Evolutionary conservation across 805 yeast species (phyloP).

Genomic region (Candida sphagnicola): DNA sequence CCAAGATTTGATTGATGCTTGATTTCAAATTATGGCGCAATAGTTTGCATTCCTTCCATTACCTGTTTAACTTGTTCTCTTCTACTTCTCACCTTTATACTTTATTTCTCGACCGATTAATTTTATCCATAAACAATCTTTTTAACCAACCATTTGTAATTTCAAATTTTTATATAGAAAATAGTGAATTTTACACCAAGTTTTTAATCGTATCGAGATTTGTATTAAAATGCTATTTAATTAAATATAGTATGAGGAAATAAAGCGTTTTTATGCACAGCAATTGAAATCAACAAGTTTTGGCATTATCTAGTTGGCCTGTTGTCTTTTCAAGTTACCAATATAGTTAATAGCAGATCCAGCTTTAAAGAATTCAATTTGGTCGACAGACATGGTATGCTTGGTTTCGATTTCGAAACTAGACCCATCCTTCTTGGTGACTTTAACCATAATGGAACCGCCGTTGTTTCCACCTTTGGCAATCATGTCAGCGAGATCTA

Average conservation of each 20-base stretch:
- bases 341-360: constrained; percentile 96
- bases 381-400: constrained; percentile 97
- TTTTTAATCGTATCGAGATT: too few relatives aligned
- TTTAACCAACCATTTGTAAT: background rate
- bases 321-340: constrained; percentile 43
- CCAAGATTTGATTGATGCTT: constrained; percentile 42
- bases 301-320: background rate
- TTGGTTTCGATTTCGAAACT: constrained; percentile 67
- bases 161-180: background rate
- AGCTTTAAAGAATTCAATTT: constrained; percentile 92
- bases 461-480: constrained; percentile 85
- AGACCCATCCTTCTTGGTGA: constrained; percentile 73
- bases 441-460: constrained; percentile 66
- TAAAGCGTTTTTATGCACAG: background rate
- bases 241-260: background rate
- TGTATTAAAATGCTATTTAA: background rate
- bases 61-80: constrained; percentile 5
- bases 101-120: background rate
- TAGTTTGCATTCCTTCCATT: constrained; percentile 4
- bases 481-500: constrained; percentile 71
- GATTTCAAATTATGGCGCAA: constrained; percentile 3
- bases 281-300: background rate
- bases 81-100: background rate
- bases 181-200: background rate
- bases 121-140: background rate